Evolutionary conservation across 2,329 filamentous ascomycete species (phyloP).

Genomic region (Biscogniauxia marginata): DNA sequence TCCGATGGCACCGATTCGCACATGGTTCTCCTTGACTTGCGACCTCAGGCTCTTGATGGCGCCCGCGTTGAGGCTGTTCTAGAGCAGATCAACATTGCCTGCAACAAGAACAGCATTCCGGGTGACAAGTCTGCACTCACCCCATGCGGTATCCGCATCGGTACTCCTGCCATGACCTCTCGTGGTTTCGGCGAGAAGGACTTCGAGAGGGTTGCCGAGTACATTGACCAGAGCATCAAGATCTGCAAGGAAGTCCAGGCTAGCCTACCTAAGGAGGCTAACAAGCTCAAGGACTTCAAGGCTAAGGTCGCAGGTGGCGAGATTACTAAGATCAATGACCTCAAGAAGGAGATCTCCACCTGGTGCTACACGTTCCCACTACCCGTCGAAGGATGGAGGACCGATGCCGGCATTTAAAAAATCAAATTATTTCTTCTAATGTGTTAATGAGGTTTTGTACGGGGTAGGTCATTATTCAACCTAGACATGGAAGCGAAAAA

Average conservation of each 20-base stretch:
- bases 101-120: slow-evolving; percentile 99
- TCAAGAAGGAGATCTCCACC: slow-evolving; percentile 83
- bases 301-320: slow-evolving; percentile 78
- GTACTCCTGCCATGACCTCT: slow-evolving; percentile 95
- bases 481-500: slow-evolving; percentile 24
- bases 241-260: slow-evolving; percentile 86
- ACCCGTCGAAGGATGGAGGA: slow-evolving; percentile 73
- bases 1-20: slow-evolving; percentile 96
- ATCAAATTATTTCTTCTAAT: slow-evolving; percentile 1
- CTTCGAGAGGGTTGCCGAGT: slow-evolving; percentile 84
- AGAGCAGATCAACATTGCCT: slow-evolving; percentile 97
- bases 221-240: slow-evolving; percentile 88
- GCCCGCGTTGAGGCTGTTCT: slow-evolving; percentile 94
- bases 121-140: slow-evolving; percentile 97
- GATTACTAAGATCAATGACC: slow-evolving; percentile 75
- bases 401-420: slow-evolving; percentile 56
- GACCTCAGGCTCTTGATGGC: slow-evolving; percentile 82
- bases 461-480: slow-evolving; percentile 30
- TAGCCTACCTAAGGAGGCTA: slow-evolving; percentile 88
- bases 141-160: slow-evolving; percentile 91
- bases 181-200: slow-evolving; percentile 90
- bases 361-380: slow-evolving; percentile 94
- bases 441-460: slow-evolving; percentile 12
- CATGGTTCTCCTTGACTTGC: slow-evolving; percentile 93
- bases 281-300: slow-evolving; percentile 99